These are phyloP conservation scores for Patellifolia procumbens DNA, from an alignment of 179 eudicot genomes.

Conservation along the genomic window DNA sequence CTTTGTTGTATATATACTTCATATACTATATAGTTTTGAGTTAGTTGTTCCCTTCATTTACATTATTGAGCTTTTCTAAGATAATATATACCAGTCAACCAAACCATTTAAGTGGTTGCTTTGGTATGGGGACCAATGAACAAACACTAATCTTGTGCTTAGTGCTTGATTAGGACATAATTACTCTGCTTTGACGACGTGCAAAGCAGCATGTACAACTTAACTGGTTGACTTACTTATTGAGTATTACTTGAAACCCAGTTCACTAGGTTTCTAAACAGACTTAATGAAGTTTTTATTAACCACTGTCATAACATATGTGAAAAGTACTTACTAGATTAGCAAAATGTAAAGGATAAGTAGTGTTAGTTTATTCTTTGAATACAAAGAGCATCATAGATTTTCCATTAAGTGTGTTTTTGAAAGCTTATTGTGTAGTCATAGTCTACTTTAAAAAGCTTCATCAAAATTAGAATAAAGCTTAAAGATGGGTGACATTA, in stretches of 20 bases:
- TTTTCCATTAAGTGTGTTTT: conserved; percentile 23
- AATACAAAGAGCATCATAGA: conserved; percentile 25
- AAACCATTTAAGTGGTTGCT: conserved; percentile 16
- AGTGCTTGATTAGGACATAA: conserved; percentile 27
- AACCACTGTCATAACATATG: not conserved
- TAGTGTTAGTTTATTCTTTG: conserved; percentile 12
- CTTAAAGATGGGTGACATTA: conserved; percentile 24
- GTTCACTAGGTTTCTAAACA: not conserved
- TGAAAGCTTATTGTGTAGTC: conserved; percentile 33
- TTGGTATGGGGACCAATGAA: conserved; percentile 20
- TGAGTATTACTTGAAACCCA: too few species aligned
- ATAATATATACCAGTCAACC: not conserved
- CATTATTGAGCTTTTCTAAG: not conserved
- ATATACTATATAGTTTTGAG: not conserved
- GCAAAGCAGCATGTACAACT: conserved; percentile 19
- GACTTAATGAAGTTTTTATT: not conserved
- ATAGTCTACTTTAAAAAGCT: conserved; percentile 33
- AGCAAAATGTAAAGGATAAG: conserved; percentile 1
- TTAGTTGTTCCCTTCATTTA: conserved; percentile 1
- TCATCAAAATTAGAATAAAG: conserved; percentile 31
- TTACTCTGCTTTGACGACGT: conserved; percentile 23
- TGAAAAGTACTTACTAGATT: not conserved
- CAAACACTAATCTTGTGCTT: conserved; percentile 4
- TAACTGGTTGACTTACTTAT: conserved; percentile 3
- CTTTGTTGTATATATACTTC: conserved; percentile 1